Percentiles rank a stretch among this genome's conserved stretches.
Conservation (phyloP, 768 basidiomycete species). For the Nidularia sp. region DNA sequence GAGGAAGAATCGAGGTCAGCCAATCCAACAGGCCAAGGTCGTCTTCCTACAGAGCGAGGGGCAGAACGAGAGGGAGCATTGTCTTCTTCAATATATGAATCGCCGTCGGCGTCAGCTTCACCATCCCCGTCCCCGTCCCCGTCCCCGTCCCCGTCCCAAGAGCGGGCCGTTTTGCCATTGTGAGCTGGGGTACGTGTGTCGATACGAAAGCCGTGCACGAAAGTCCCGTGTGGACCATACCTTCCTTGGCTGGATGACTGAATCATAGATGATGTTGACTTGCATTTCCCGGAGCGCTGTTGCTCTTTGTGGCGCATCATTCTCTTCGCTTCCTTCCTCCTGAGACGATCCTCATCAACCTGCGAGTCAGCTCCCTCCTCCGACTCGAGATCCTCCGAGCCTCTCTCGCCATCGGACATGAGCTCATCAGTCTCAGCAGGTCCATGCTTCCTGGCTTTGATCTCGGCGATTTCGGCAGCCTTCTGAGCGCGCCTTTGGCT, state of each 20-base stretch:
- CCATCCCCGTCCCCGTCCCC: slow-evolving; percentile 25
- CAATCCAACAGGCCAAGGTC: slow-evolving; percentile 32
- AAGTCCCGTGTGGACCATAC: slow-evolving; percentile 1
- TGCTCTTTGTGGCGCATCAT: slow-evolving; percentile 4
- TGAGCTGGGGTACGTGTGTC: slow-evolving; percentile 1
- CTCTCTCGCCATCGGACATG: slow-evolving; percentile 16
- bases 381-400: slow-evolving; percentile 23
- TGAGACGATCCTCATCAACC: slow-evolving; percentile 13
- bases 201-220: background rate
- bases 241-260: slow-evolving; percentile 4
- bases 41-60: slow-evolving; percentile 8
- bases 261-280: slow-evolving; percentile 1
- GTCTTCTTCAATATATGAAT: slow-evolving; percentile 9
- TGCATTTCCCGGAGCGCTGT: slow-evolving; percentile 4
- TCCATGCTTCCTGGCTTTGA: slow-evolving; percentile 25
- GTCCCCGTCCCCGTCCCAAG: slow-evolving; percentile 15
- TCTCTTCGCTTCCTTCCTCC: slow-evolving; percentile 11
- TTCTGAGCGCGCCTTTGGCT: slow-evolving; percentile 59
- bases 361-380: slow-evolving; percentile 21
- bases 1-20: slow-evolving; percentile 58
- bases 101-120: slow-evolving; percentile 20
- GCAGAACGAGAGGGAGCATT: background rate
- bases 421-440: slow-evolving; percentile 20
- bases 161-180: background rate
- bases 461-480: slow-evolving; percentile 46